Conservation (phyloP, 257 asterid genomes). For the Nyctanthes arbortristis region DNA sequence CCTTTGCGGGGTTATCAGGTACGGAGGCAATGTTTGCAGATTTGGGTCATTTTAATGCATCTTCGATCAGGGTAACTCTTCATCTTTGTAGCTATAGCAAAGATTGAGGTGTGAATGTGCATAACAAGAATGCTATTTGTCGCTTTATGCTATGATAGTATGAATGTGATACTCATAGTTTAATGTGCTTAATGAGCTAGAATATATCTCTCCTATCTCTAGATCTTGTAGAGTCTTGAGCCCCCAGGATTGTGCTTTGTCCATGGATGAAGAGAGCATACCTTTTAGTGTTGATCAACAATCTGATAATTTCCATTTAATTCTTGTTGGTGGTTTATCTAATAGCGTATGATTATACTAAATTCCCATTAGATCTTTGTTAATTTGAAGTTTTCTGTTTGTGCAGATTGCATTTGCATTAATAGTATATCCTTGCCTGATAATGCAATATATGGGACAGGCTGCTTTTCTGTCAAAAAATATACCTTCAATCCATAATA, state of each 20-base stretch:
- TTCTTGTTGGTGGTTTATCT: not conserved
- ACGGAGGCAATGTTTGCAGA: conserved; percentile 99
- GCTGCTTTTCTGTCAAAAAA: conserved; percentile 90
- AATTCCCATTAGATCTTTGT: not conserved
- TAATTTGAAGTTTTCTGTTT: conserved; percentile 2
- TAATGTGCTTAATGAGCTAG: not conserved
- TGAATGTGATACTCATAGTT: conserved; percentile 1
- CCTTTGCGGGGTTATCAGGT: conserved; percentile 49
- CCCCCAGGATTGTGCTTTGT: not conserved
- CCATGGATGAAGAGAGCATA: not conserved
- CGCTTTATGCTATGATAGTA: conserved; percentile 3
- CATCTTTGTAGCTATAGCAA: conserved; percentile 18
- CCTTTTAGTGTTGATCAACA: not conserved
- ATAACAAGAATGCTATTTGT: not conserved
- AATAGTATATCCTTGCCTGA: conserved; percentile 85
- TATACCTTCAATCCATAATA: conserved; percentile 46
- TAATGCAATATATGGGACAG: conserved; percentile 93
- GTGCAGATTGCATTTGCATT: conserved; percentile 75
- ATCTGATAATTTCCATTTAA: conserved; percentile 2
- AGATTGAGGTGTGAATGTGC: conserved; percentile 6
- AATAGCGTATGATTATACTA: not conserved
- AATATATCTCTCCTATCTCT: not conserved
- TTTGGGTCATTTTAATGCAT: conserved; percentile 89
- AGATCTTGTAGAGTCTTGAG: not conserved
- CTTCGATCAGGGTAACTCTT: conserved; percentile 69